Percentiles rank a stretch among this genome's conserved stretches.
These are phyloP conservation scores for Fulvia fulva DNA, from an alignment of 2,329 filamentous ascomycete species.

Conservation along the genomic window DNA sequence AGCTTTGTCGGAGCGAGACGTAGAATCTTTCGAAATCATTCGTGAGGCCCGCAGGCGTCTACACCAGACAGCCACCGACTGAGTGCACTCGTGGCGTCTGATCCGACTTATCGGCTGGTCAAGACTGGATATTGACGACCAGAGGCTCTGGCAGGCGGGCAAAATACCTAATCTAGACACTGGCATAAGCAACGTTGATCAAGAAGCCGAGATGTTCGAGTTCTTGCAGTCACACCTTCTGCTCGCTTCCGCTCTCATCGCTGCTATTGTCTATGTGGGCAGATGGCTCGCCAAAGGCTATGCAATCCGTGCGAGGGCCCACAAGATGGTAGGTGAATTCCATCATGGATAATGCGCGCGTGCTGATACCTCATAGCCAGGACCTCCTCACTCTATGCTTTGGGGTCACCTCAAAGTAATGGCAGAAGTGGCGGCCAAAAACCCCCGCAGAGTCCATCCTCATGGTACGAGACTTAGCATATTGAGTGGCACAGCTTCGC, in stretches of 20 bases:
- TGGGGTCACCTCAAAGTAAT: conserved; percentile 10
- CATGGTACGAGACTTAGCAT: conserved; percentile 3
- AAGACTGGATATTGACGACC: too few relatives aligned
- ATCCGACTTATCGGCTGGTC: too few relatives aligned
- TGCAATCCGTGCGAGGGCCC: conserved; percentile 1
- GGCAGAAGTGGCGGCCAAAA: neutral
- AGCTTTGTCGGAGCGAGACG: too few relatives aligned
- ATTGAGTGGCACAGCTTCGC: neutral
- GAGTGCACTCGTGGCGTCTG: too few relatives aligned
- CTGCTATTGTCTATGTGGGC: neutral
- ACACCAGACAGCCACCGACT: too few relatives aligned
- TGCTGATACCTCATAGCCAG: conserved; percentile 1
- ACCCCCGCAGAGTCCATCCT: conserved; percentile 11
- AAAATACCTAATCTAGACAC: neutral
- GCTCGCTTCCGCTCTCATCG: neutral
- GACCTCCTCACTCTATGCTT: conserved; percentile 9
- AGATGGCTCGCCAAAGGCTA: conserved; percentile 6
- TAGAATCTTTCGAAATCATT: too few relatives aligned
- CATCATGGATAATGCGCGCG: neutral
- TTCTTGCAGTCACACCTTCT: neutral
- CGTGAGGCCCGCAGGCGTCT: too few relatives aligned
- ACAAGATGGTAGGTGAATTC: conserved; percentile 1
- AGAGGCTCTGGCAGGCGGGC: too few relatives aligned
- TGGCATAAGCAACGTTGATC: neutral
- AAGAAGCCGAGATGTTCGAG: neutral